phyloP scores from a whole-genome alignment of 2,329 filamentous ascomycete species.

The Talaromyces amestolkiae region DNA sequence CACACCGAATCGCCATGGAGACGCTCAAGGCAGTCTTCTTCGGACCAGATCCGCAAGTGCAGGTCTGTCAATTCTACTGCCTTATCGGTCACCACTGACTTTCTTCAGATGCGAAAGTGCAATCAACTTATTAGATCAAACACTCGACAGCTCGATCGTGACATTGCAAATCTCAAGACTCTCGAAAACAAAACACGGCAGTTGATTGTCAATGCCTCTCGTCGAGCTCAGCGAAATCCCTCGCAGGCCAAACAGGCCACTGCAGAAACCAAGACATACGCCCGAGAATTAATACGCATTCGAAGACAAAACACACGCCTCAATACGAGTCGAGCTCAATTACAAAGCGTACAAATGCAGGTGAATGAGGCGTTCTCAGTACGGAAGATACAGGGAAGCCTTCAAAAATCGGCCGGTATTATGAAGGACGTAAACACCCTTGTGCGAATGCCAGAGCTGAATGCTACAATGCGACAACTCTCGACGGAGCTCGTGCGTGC shows the following conservation, averaged over 20 bases:
- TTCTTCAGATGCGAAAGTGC: slow-evolving; percentile 81
- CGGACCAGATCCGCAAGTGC: slow-evolving; percentile 6
- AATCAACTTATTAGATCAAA: slow-evolving; percentile 86
- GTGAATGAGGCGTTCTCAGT: slow-evolving; percentile 95
- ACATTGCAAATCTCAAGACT: slow-evolving; percentile 74
- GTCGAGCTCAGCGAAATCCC: slow-evolving; percentile 76
- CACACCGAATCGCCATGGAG: slow-evolving; percentile 64
- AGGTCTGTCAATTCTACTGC: slow-evolving; percentile 49
- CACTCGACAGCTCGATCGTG: slow-evolving; percentile 89
- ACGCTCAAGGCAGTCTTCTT: slow-evolving; percentile 66
- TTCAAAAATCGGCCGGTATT: slow-evolving; percentile 80
- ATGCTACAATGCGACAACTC: slow-evolving; percentile 83
- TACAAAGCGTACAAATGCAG: slow-evolving; percentile 93
- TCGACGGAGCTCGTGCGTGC: slow-evolving; percentile 87
- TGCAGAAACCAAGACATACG: slow-evolving; percentile 82
- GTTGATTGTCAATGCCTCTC: slow-evolving; percentile 78
- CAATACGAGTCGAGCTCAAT: slow-evolving; percentile 83
- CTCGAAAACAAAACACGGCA: slow-evolving; percentile 82
- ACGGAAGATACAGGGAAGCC: slow-evolving; percentile 90
- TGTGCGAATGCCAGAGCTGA: slow-evolving; percentile 79
- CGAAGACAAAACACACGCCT: slow-evolving; percentile 73
- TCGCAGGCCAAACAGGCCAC: slow-evolving; percentile 74
- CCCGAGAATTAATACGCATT: slow-evolving; percentile 78
- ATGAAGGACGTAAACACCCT: slow-evolving; percentile 96
- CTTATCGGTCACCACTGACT: slow-evolving; percentile 19